Percentiles rank a stretch among this genome's conserved stretches.
Conservation (phyloP, 108 stramenopile species). For the Poteriospumella lacustris region DNA sequence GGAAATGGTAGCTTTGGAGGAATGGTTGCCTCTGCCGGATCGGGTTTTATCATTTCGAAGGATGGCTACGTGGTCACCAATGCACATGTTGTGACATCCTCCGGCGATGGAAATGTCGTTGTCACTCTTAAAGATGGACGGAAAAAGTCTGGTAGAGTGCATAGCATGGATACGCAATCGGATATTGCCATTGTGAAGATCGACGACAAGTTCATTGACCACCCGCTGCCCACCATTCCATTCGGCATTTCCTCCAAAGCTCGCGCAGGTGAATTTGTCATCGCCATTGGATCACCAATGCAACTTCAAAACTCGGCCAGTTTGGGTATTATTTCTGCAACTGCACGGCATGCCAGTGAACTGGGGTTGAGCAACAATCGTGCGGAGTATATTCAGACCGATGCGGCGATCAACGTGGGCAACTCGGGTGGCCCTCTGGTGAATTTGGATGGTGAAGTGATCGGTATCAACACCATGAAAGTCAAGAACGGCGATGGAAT, state of each 20-base stretch:
- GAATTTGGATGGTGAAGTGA: slow-evolving; percentile 54
- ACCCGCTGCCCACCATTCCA: slow-evolving; percentile 36
- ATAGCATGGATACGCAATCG: slow-evolving; percentile 39
- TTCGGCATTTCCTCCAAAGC: slow-evolving; percentile 38
- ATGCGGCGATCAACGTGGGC: slow-evolving; percentile 64
- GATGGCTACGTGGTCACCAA: slow-evolving; percentile 56
- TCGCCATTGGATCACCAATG: slow-evolving; percentile 55
- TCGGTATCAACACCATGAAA: slow-evolving; percentile 56
- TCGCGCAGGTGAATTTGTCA: slow-evolving; percentile 53
- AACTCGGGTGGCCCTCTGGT: slow-evolving; percentile 77
- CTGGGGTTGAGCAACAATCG: slow-evolving; percentile 38
- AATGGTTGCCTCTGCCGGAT: slow-evolving; percentile 30
- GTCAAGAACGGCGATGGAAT: slow-evolving; percentile 45
- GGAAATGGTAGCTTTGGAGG: background rate
- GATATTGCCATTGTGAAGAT: slow-evolving; percentile 55
- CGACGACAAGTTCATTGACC: slow-evolving; percentile 5
- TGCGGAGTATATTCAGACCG: slow-evolving; percentile 53
- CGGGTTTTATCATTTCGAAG: slow-evolving; percentile 47
- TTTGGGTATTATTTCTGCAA: slow-evolving; percentile 48
- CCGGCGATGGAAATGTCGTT: slow-evolving; percentile 30
- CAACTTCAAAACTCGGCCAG: slow-evolving; percentile 46
- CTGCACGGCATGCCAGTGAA: slow-evolving; percentile 45
- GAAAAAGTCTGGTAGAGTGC: slow-evolving; percentile 38
- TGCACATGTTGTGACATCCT: slow-evolving; percentile 47
- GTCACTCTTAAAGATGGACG: slow-evolving; percentile 55